These are phyloP conservation scores for Apiospora hydei DNA, from an alignment of 2,329 filamentous ascomycete species.

Conservation along the genomic window DNA sequence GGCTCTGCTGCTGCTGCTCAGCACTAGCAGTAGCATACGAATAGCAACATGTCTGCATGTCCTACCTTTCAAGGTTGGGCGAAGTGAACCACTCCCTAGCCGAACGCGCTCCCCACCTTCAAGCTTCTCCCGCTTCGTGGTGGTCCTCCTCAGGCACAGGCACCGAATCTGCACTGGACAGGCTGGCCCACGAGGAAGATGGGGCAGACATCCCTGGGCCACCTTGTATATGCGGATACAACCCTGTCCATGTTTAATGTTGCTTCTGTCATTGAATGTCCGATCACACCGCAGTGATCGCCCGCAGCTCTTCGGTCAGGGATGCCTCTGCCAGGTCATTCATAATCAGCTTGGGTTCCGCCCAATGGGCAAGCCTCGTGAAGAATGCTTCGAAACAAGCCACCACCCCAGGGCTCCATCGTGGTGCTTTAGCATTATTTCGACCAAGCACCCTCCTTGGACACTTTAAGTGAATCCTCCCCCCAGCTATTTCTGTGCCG, in stretches of 20 bases:
- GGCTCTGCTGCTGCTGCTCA: background rate
- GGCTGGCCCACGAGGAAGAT: background rate
- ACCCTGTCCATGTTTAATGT: conserved; percentile 11
- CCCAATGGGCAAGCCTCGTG: conserved; percentile 25
- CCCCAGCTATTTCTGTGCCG: background rate
- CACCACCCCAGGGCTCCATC: conserved; percentile 19
- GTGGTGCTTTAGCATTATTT: conserved; percentile 7
- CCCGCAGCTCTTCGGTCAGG: conserved; percentile 25
- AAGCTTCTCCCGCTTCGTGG: conserved; percentile 3
- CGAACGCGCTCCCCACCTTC: conserved; percentile 12
- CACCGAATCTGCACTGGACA: conserved; percentile 12
- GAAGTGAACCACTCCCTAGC: background rate
- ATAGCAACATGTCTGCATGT: background rate
- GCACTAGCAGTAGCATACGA: conserved; percentile 10
- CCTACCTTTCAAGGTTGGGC: background rate
- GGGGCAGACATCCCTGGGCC: background rate
- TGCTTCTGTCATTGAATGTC: conserved; percentile 23
- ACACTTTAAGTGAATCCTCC: conserved; percentile 27
- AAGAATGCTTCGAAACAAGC: conserved; percentile 28
- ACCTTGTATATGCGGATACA: background rate
- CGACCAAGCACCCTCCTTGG: conserved; percentile 20
- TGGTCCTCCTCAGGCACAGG: background rate
- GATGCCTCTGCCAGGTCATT: conserved; percentile 26
- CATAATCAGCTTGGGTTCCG: conserved; percentile 20
- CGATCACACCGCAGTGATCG: conserved; percentile 29